Conservation (phyloP, 2,329 filamentous ascomycete genomes). For the Paraphoma sp. region DNA sequence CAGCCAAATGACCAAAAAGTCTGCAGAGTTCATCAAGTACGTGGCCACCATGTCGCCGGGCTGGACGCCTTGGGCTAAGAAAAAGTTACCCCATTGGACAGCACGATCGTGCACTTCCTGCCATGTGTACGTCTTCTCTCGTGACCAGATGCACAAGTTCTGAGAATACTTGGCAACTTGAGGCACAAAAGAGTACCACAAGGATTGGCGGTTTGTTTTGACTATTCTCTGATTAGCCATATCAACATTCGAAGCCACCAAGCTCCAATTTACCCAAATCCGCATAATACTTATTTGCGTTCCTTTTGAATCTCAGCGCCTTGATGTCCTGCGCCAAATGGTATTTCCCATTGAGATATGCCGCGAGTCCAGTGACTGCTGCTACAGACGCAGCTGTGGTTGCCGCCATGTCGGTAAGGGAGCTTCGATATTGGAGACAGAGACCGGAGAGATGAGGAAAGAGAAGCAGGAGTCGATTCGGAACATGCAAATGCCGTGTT, state of each 20-base stretch:
- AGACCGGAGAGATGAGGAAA: neutral
- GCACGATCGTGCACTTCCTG: conserved; percentile 36
- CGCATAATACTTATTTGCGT: conserved; percentile 33
- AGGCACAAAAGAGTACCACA: conserved; percentile 37
- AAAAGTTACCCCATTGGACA: conserved; percentile 39
- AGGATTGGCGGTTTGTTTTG: conserved; percentile 46
- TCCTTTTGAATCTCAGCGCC: conserved; percentile 52
- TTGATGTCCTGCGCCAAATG: conserved; percentile 68
- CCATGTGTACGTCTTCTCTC: conserved; percentile 55
- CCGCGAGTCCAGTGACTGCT: conserved; percentile 51
- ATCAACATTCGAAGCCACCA: neutral
- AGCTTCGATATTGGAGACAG: neutral
- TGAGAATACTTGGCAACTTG: conserved; percentile 45
- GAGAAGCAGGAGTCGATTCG: neutral
- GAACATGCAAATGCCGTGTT: neutral
- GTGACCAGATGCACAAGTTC: conserved; percentile 70
- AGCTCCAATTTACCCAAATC: conserved; percentile 32
- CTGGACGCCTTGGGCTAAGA: conserved; percentile 60
- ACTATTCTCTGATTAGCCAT: conserved; percentile 30
- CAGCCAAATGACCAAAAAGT: conserved; percentile 71
- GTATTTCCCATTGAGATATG: conserved; percentile 73
- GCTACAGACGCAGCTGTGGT: conserved; percentile 35
- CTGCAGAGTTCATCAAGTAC: conserved; percentile 70
- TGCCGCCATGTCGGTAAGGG: conserved; percentile 19
- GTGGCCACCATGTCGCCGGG: conserved; percentile 68